These are phyloP conservation scores for Mycena capillaripes DNA, from an alignment of 768 basidiomycete genomes.

Conservation along the genomic window DNA sequence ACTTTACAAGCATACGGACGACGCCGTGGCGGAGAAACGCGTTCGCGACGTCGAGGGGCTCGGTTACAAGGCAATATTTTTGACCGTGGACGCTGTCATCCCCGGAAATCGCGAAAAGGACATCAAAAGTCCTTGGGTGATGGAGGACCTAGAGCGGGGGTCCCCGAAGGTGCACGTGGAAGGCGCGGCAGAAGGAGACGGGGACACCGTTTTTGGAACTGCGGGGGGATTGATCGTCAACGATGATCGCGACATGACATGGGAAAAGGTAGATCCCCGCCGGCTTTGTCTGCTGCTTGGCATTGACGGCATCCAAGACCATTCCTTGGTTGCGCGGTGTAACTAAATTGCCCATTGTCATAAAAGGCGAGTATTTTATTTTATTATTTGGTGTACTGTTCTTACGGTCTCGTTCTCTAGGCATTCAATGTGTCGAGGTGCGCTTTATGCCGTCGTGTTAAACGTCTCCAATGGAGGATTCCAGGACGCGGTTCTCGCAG, in stretches of 20 bases:
- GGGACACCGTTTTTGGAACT: conserved; percentile 66
- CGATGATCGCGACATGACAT: conserved; percentile 84
- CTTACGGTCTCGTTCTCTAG: conserved; percentile 47
- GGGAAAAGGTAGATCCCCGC: conserved; percentile 66
- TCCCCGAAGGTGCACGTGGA: conserved; percentile 41
- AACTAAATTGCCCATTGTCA: conserved; percentile 77
- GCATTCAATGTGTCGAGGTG: conserved; percentile 83
- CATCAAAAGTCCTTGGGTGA: conserved; percentile 68
- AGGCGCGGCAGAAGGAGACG: conserved; percentile 49
- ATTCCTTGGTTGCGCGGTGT: conserved; percentile 83
- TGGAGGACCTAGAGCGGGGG: conserved; percentile 39
- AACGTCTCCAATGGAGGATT: conserved; percentile 31
- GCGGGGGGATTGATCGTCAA: conserved; percentile 76
- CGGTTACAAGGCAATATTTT: conserved; percentile 90
- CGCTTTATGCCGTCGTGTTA: conserved; percentile 33
- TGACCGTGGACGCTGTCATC: conserved; percentile 93
- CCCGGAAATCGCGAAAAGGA: conserved; percentile 87
- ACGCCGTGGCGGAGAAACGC: conserved; percentile 74
- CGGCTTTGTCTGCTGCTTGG: neutral
- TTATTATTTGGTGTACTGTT: neutral
- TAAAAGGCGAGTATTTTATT: conserved; percentile 74
- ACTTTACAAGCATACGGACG: conserved; percentile 86
- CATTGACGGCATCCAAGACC: conserved; percentile 56
- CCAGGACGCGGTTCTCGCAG: conserved; percentile 89
- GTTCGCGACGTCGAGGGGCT: conserved; percentile 78